These are phyloP conservation scores for Acanthamoeba royreba DNA, from an alignment of 208 protist genomes.

Conservation along the genomic window DNA sequence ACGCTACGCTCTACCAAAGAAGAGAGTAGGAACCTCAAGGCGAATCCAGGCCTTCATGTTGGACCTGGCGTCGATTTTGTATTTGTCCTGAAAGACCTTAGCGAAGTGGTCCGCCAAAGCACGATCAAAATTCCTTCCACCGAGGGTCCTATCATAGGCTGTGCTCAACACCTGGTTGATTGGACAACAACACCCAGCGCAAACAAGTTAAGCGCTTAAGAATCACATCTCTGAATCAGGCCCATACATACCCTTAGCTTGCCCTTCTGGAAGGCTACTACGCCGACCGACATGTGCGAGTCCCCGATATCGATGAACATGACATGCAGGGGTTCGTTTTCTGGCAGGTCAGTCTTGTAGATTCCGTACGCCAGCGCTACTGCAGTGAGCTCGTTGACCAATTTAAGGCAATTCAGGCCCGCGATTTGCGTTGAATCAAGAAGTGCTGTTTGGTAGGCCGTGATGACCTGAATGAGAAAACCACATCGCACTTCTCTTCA, in stretches of 20 bases:
- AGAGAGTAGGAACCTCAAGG: neutral
- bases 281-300: slow-evolving; percentile 49
- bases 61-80: slow-evolving; percentile 65
- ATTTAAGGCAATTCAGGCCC: slow-evolving; percentile 67
- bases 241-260: slow-evolving; percentile 61
- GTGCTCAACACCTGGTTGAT: slow-evolving; percentile 30
- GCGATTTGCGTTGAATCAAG: slow-evolving; percentile 71
- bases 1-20: neutral
- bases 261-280: slow-evolving; percentile 70
- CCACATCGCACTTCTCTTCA: too few species aligned
- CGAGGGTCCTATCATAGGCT: slow-evolving; percentile 57
- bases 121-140: slow-evolving; percentile 67
- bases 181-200: too few species aligned
- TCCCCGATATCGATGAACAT: slow-evolving; percentile 75
- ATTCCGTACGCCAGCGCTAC: slow-evolving; percentile 47
- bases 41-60: slow-evolving; percentile 57
- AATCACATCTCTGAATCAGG: neutral
- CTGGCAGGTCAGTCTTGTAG: slow-evolving; percentile 69
- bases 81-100: slow-evolving; percentile 63
- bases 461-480: slow-evolving; percentile 59
- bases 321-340: slow-evolving; percentile 51
- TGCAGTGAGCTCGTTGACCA: slow-evolving; percentile 73
- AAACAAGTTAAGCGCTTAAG: neutral
- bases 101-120: slow-evolving; percentile 61
- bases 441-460: slow-evolving; percentile 65